Evolutionary conservation across 2,329 filamentous ascomycete genomes (phyloP), one percentile per base, ranked within the genome.

Genomic region (Ophiostoma piceae): DNA sequence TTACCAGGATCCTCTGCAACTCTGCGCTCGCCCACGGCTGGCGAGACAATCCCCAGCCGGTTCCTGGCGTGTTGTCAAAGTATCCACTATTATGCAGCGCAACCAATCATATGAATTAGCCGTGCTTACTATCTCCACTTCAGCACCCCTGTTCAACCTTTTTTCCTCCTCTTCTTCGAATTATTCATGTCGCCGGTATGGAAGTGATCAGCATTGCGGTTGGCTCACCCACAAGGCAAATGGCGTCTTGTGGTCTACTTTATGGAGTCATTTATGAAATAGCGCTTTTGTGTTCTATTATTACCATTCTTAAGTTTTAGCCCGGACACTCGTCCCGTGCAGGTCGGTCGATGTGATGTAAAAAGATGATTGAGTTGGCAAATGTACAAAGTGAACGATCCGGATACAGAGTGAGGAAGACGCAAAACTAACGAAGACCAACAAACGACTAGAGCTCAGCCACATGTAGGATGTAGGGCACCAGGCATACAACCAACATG

Each of bases 281-380:
- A 12, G n/a, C 22, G 51, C 3, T 57, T 26, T 57, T 3, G n/a
- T 57, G 22, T 26, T 26, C 51, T 57, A 57, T 57, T 14, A 26
- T 57, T 57, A 57, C 51, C 26, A 57, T 57, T 57, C 22, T 57
- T 57, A 26, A 57, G 47, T 57, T 26, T 57, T 57, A 57, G 51
- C n/a, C 51, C 51, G n/a, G 26, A 62, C 57, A 62, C 57, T 62
- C 57, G 57, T 62, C 57, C 57, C 57, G 29, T 62, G 57, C 57
- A 62, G 57, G 29, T 57, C n/a, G 54, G 35, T 35, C 35, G 35
- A 35, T 35, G 35, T 35, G 35, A 35, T 35, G 35, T 2, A 8
- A 35, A 35, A 5, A 35, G 35, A 35, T 35, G 35, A 35, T 5
- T 35, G 35, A 35, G 35, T 35, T 35, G 35, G 8, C 35, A 35